phyloP scores from a whole-genome alignment of 2,329 filamentous ascomycete species.

The Botrytis hyacinthi region DNA sequence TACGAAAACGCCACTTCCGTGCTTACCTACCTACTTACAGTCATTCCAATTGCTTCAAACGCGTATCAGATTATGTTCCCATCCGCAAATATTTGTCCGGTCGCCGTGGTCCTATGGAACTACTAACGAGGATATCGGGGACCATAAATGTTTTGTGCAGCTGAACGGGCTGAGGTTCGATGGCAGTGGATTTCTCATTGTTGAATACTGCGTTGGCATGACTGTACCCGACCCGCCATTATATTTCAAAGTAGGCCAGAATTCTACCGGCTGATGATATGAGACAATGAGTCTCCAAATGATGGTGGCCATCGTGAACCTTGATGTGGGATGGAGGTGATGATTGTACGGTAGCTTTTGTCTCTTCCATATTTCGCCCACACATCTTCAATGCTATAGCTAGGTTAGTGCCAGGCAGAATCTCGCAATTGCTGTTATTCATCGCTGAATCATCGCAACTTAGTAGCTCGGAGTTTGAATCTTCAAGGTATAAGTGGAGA shows the following conservation, averaged over 20 bases:
- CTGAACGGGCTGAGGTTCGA: not conserved
- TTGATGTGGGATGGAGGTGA: not conserved
- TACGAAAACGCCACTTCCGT: not conserved
- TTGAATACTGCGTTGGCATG: not conserved
- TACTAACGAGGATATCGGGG: not conserved
- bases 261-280: not conserved
- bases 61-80: not conserved
- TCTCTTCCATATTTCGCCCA: not conserved
- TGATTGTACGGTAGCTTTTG: not conserved
- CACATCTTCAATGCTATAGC: not conserved
- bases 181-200: not conserved
- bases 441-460: not conserved
- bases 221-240: not conserved
- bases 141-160: not conserved
- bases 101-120: not conserved
- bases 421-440: not conserved
- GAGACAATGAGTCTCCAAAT: not conserved
- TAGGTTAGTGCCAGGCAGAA: not conserved
- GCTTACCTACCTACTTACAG: not conserved
- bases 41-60: not conserved
- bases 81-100: not conserved
- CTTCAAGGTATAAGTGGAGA: not conserved
- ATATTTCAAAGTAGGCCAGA: not conserved
- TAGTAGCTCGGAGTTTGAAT: not conserved
- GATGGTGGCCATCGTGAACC: no score